Evolutionary conservation across 106 monocot genomes (phyloP), one percentile per base, ranked within the genome.

Genomic region (Dendrobium chrysotoxum): DNA sequence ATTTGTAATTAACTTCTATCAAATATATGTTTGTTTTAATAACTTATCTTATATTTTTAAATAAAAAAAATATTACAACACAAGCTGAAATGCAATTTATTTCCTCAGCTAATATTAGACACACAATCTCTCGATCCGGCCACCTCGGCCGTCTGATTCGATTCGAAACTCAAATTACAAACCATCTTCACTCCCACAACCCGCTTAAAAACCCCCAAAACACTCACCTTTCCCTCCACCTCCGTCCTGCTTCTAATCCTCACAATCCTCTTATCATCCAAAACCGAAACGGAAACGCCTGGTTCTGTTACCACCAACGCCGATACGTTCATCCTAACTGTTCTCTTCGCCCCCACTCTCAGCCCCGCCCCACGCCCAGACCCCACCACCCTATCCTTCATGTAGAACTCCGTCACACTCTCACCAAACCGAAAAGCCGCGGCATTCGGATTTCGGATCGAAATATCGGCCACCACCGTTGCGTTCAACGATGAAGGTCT

Each of bases 371-470:
- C 70, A 16, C 53, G 55, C 40, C 55, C 81, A 40, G 78, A 53
- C 4, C 81, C 81, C 30, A 85, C 78, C 21, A 42, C 6, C 57
- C 30, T n/a, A 0, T 38, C 81, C 39, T 55, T 23, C n/a, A 74
- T 73, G 58, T 55, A 72, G 58, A 85, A 65, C 57, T 66, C 40
- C 9, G 81, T 81, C 7, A 71, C 72, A 67, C 78, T 81, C 40
- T 53, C 77, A 17, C 55, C 47, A 40, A 85, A 74, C 12, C 25
- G 71, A 70, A 81, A 79, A 1, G 85, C 77, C 1, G 73, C 85
- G 25, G 38, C 73, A 78, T 85, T 85, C 0, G 78, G 85, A 77
- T 85, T 85, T 72, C 75, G 81, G 50, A 85, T 55, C 6, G 81
- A 85, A 57, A 85, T 28, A 61, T 85, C 85, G 40, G 81, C 81